Conservation (phyloP, 2,329 filamentous ascomycete species). For the Ophidiomyces ophidiicola region DNA sequence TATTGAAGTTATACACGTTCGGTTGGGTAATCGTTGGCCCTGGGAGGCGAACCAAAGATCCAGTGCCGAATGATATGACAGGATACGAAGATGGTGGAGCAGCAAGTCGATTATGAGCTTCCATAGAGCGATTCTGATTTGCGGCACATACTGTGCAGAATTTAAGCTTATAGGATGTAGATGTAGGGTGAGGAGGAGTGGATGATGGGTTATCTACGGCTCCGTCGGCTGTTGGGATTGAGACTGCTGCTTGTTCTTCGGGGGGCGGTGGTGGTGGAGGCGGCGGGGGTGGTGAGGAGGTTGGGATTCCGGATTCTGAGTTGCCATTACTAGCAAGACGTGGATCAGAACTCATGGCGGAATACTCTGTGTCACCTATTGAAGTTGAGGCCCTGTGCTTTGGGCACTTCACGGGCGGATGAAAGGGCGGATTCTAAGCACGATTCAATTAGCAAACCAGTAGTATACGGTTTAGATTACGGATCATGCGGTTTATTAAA, state of each 20-base stretch:
- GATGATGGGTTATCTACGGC: constrained; percentile 6
- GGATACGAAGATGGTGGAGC: constrained; percentile 72
- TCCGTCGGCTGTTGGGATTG: constrained; percentile 1
- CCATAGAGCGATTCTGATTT: constrained; percentile 99
- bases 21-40: constrained; percentile 84
- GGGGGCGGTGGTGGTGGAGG: constrained; percentile 7
- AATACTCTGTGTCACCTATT: background rate
- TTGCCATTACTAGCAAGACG: constrained; percentile 1
- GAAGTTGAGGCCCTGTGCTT: background rate
- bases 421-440: background rate
- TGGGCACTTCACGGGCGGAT: background rate
- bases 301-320: constrained; percentile 6
- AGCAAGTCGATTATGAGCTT: constrained; percentile 89
- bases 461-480: too few species aligned
- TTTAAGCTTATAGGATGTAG: constrained; percentile 60
- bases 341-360: constrained; percentile 8
- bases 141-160: constrained; percentile 62
- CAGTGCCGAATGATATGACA: constrained; percentile 96
- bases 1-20: constrained; percentile 97
- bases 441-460: constrained; percentile 7
- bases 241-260: constrained; percentile 1
- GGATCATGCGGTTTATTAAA: too few species aligned
- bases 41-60: constrained; percentile 82
- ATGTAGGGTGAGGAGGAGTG: constrained; percentile 28
- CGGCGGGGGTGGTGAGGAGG: constrained; percentile 7